Evolutionary conservation across 495 filamentous ascomycete genomes (phyloP).

Genomic region (Neurospora discreta): DNA sequence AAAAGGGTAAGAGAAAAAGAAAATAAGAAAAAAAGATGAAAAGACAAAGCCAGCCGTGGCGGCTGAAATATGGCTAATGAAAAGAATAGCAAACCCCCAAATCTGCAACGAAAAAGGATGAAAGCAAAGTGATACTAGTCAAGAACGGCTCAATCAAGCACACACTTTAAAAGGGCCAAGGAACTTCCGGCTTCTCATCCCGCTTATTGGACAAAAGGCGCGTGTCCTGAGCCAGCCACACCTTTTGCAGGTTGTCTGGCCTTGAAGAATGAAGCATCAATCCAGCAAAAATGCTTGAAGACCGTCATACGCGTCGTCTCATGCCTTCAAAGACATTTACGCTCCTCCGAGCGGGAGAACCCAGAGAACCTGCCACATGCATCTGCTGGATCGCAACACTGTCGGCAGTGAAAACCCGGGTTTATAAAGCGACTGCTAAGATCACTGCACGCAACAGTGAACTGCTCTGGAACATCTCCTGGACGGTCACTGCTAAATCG

Average conservation of each 20-base stretch:
- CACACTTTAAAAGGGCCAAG: not conserved
- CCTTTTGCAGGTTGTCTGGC: not conserved
- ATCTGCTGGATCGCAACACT: not conserved
- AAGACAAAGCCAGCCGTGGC: not conserved
- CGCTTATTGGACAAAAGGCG: not conserved
- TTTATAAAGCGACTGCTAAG: not conserved
- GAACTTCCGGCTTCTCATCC: not conserved
- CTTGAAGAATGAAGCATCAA: not conserved
- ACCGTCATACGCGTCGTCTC: not conserved
- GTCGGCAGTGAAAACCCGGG: not conserved
- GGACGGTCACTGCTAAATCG: not conserved
- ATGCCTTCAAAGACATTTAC: not conserved
- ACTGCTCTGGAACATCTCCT: not conserved
- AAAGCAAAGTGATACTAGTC: not conserved
- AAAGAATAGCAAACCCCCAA: not conserved
- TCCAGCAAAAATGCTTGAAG: not conserved
- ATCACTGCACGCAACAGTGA: not conserved
- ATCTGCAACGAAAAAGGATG: not conserved
- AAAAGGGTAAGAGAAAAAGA: not conserved
- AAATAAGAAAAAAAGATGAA: not conserved
- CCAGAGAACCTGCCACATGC: not conserved
- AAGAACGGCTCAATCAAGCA: not conserved
- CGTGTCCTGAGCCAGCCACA: not conserved
- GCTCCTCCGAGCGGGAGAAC: not conserved
- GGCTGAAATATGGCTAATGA: not conserved